Evolutionary conservation across 345 rosid species (phyloP).

Genomic region (Arabis hirsuta): DNA sequence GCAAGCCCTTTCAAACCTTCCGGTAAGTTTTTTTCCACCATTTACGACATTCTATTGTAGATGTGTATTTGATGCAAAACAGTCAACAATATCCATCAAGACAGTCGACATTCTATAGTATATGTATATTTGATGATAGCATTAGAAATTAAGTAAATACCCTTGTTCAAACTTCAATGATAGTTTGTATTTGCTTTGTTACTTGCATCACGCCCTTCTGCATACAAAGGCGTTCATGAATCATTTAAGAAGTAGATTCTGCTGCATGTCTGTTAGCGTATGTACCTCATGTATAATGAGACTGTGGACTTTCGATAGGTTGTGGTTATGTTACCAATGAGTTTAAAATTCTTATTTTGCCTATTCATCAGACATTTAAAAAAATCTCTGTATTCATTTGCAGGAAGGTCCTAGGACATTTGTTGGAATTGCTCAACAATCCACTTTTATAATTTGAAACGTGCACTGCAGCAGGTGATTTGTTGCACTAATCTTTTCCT

Average conservation of each 20-base stretch:
- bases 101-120: constrained; percentile 11
- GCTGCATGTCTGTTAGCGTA: constrained; percentile 23
- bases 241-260: constrained; percentile 12
- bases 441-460: constrained; percentile 93
- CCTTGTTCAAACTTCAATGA: constrained; percentile 19
- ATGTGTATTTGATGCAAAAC: constrained; percentile 11
- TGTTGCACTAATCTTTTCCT: constrained; percentile 27
- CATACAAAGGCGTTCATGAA: constrained; percentile 19
- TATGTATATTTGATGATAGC: constrained; percentile 7
- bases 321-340: neutral
- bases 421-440: constrained; percentile 97
- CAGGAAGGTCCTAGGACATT: constrained; percentile 98
- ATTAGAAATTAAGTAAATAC: constrained; percentile 8
- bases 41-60: constrained; percentile 24
- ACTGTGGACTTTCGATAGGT: constrained; percentile 15
- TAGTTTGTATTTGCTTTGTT: constrained; percentile 22
- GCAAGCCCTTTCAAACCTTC: constrained; percentile 91
- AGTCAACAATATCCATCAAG: constrained; percentile 2
- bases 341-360: neutral
- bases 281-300: constrained; percentile 22
- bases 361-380: constrained; percentile 14
- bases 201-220: constrained; percentile 5
- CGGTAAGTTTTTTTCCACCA: constrained; percentile 60
- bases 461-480: constrained; percentile 88
- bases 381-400: constrained; percentile 26